Evolutionary conservation across 2,329 filamentous ascomycete species (phyloP).

Genomic region (Epichloe bromicola): DNA sequence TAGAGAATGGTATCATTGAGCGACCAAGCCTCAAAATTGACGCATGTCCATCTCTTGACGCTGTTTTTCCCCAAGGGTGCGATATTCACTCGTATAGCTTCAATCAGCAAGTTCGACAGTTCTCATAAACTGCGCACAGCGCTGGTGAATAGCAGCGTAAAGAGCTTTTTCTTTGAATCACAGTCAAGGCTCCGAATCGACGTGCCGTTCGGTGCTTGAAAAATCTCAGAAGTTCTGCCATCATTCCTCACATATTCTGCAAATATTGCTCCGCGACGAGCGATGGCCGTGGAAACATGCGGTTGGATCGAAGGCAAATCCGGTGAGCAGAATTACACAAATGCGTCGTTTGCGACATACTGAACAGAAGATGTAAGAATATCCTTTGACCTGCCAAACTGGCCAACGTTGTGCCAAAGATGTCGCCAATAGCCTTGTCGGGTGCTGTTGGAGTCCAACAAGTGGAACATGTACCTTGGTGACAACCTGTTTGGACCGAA

Average conservation of each 20-base stretch:
- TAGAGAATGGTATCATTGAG: neutral
- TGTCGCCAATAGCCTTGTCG: slow-evolving; percentile 7
- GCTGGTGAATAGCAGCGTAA: neutral
- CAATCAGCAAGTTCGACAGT: neutral
- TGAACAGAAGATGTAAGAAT: slow-evolving; percentile 4
- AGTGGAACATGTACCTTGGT: slow-evolving; percentile 6
- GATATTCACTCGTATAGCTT: neutral
- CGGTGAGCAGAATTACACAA: slow-evolving; percentile 1
- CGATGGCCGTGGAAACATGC: slow-evolving; percentile 6
- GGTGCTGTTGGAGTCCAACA: slow-evolving; percentile 10
- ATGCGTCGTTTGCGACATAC: neutral
- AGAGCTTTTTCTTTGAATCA: neutral
- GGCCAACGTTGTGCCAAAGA: slow-evolving; percentile 11
- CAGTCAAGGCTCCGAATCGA: neutral
- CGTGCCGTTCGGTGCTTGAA: neutral
- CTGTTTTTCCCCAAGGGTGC: neutral
- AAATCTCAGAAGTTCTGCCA: neutral
- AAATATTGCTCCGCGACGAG: neutral
- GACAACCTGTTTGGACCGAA: slow-evolving; percentile 9
- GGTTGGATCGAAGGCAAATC: slow-evolving; percentile 12
- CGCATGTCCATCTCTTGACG: neutral
- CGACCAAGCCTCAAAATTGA: neutral
- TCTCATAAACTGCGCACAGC: neutral
- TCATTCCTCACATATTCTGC: neutral
- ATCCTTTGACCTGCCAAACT: slow-evolving; percentile 8